Conservation (phyloP, 805 yeast genomes). For the Candida krabiensis region DNA sequence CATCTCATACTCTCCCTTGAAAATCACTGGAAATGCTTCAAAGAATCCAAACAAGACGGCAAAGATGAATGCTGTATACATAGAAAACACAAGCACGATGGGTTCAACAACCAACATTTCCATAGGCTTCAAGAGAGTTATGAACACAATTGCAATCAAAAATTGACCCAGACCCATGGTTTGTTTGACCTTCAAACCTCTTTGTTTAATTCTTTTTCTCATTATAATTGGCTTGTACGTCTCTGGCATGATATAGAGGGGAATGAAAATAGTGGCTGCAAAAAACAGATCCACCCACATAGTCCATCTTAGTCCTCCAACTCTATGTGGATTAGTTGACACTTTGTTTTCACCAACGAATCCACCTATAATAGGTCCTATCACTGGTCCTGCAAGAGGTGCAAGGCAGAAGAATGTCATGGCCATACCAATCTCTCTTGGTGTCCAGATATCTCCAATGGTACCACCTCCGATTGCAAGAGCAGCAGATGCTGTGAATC, state of each 20-base stretch:
- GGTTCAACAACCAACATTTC: conserved; percentile 74
- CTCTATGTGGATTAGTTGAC: conserved; percentile 12
- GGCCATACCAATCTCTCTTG: conserved; percentile 66
- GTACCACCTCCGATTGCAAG: conserved; percentile 86
- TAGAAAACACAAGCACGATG: conserved; percentile 65
- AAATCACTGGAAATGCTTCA: conserved; percentile 76
- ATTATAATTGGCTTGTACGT: conserved; percentile 72
- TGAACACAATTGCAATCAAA: conserved; percentile 44
- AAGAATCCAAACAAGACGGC: conserved; percentile 79
- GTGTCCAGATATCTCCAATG: conserved; percentile 72
- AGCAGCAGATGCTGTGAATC: conserved; percentile 78
- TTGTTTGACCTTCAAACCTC: conserved; percentile 51
- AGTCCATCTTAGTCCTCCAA: conserved; percentile 65
- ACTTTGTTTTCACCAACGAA: conserved; percentile 57
- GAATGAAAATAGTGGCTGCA: conserved; percentile 54
- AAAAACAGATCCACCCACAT: conserved; percentile 72
- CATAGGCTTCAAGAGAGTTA: conserved; percentile 60
- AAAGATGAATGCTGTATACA: conserved; percentile 72
- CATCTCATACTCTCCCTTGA: conserved; percentile 64
- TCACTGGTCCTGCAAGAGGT: conserved; percentile 78
- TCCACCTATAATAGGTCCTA: conserved; percentile 75
- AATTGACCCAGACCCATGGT: conserved; percentile 36
- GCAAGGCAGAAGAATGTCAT: conserved; percentile 77
- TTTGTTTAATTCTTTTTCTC: conserved; percentile 55
- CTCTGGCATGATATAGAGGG: conserved; percentile 54